Percentiles rank a stretch among this genome's conserved stretches.
These are phyloP conservation scores for Pichia phayaonensis DNA, from an alignment of 805 yeast genomes.

Conservation along the genomic window DNA sequence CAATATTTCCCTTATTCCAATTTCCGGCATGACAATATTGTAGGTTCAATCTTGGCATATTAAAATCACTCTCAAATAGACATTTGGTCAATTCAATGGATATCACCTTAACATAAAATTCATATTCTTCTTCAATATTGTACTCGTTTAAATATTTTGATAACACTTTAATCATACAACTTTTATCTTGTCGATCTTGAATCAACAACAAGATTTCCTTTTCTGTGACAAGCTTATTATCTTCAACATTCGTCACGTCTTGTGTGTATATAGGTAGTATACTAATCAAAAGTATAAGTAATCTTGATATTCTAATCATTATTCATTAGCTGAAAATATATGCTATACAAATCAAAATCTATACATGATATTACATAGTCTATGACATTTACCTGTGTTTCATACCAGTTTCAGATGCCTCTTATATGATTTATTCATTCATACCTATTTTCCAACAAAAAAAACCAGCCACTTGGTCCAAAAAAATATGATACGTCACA, in stretches of 20 bases:
- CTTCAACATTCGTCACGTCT: background rate
- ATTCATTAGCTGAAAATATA: background rate
- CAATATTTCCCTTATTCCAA: background rate
- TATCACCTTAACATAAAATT: conserved; percentile 2
- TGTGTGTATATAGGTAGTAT: background rate
- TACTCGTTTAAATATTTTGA: background rate
- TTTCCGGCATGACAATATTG: background rate
- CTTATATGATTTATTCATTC: background rate
- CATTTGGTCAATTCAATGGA: conserved; percentile 15
- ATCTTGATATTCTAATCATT: background rate
- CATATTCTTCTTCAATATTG: background rate
- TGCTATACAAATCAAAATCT: background rate
- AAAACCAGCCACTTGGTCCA: background rate
- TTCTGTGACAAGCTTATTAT: background rate
- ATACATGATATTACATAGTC: background rate
- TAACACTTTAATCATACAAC: background rate
- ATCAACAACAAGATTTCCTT: background rate
- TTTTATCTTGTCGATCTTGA: background rate
- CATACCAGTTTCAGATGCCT: background rate
- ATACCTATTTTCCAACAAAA: background rate
- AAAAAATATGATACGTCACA: conserved; percentile 7
- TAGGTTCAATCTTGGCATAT: background rate
- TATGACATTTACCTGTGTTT: background rate
- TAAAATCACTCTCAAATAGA: conserved; percentile 8
- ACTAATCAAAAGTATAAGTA: background rate